phyloP scores from a whole-genome alignment of 2,329 filamentous ascomycete species.

The Pestalotiopsis sp. region DNA sequence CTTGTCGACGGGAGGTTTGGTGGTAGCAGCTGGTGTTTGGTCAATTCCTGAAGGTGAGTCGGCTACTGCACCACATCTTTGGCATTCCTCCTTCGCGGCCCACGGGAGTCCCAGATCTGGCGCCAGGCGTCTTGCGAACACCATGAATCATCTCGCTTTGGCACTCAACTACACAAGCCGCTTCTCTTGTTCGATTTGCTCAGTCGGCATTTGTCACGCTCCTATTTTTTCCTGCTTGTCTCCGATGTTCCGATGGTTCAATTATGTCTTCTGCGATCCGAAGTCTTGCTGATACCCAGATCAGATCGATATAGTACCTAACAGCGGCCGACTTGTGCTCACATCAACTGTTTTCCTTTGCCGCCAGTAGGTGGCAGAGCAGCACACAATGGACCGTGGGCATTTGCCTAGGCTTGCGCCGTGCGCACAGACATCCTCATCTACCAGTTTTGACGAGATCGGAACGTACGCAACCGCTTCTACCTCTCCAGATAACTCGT shows the following conservation, averaged over 20 bases:
- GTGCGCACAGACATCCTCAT: background rate
- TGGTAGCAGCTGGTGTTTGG: background rate
- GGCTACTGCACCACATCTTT: background rate
- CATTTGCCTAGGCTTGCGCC: background rate
- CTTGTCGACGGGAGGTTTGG: background rate
- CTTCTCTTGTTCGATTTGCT: no score
- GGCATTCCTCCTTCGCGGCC: no score
- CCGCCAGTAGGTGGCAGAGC: background rate
- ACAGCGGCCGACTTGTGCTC: background rate
- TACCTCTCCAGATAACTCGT: background rate
- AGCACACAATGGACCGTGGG: background rate
- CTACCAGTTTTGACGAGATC: background rate
- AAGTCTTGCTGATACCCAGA: background rate
- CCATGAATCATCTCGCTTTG: no score
- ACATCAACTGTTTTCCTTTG: background rate
- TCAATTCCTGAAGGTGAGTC: background rate
- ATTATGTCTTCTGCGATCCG: background rate
- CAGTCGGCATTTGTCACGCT: no score
- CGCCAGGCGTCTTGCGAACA: no score
- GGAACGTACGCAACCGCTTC: background rate
- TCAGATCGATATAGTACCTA: background rate
- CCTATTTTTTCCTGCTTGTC: no score
- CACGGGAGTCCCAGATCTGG: no score
- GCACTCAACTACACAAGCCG: no score
- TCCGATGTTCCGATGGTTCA: no score